These are phyloP conservation scores for Dipodascus geniculatus DNA, from an alignment of 805 yeast genomes.

Conservation along the genomic window DNA sequence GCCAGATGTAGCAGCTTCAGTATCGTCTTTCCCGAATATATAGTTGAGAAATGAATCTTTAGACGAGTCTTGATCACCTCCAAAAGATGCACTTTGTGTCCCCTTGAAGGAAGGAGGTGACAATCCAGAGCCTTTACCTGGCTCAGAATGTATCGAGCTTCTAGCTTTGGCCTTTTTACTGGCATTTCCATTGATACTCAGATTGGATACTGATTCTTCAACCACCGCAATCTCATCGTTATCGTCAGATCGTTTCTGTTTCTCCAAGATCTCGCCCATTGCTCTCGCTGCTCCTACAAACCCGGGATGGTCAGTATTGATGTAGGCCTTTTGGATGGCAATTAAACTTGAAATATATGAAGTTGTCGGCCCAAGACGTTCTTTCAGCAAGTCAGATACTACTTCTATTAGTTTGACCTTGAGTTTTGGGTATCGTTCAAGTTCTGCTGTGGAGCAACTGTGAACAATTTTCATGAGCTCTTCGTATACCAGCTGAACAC, in stretches of 20 bases:
- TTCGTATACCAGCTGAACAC: conserved; percentile 94
- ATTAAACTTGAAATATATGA: conserved; percentile 70
- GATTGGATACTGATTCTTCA: conserved; percentile 18
- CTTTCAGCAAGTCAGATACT: conserved; percentile 79
- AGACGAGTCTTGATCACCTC: conserved; percentile 4
- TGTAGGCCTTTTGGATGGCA: conserved; percentile 70
- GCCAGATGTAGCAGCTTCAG: conserved; percentile 27
- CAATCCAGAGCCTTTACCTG: background rate
- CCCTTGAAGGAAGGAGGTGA: background rate
- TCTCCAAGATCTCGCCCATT: conserved; percentile 79
- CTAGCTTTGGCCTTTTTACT: conserved; percentile 2
- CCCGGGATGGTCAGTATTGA: conserved; percentile 94
- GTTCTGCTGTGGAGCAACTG: conserved; percentile 71
- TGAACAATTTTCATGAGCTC: conserved; percentile 96
- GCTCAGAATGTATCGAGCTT: background rate
- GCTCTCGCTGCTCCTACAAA: conserved; percentile 94
- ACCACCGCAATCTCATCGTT: conserved; percentile 13
- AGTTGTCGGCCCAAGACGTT: conserved; percentile 87
- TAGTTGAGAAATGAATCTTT: conserved; percentile 81
- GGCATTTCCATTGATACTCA: conserved; percentile 11
- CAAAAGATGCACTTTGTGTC: conserved; percentile 4
- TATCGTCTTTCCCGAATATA: conserved; percentile 79
- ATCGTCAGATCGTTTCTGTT: conserved; percentile 47
- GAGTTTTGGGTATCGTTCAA: conserved; percentile 79
- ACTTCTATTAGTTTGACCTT: conserved; percentile 85